Evolutionary conservation across 352 stramenopile species (phyloP).

Genomic region (Globisporangium canariense): DNA sequence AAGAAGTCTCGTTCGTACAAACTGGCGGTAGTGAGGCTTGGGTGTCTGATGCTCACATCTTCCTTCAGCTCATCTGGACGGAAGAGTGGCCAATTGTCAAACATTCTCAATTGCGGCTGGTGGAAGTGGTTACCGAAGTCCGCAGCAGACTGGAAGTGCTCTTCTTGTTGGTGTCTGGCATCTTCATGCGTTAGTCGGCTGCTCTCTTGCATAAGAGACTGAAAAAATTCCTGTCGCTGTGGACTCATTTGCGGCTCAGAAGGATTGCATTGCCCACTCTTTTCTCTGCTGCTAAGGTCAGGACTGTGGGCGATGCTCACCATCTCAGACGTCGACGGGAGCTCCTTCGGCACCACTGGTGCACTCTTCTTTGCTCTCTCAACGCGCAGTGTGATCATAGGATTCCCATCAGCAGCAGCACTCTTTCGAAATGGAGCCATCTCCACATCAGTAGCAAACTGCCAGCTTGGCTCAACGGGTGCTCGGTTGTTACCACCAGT

Average conservation of each 20-base stretch:
- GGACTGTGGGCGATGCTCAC: conserved; percentile 21
- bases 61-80: background rate
- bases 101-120: background rate
- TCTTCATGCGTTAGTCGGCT: background rate
- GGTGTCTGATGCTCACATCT: background rate
- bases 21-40: background rate
- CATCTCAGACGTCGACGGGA: conserved; percentile 47
- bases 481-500: background rate
- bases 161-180: background rate
- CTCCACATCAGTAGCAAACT: no score
- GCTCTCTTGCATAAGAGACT: background rate
- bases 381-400: conserved; percentile 9
- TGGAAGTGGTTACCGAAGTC: background rate
- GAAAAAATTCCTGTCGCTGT: background rate
- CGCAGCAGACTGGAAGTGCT: background rate
- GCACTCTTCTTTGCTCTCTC: conserved; percentile 1
- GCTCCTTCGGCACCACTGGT: conserved; percentile 14
- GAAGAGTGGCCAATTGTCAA: background rate
- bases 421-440: background rate
- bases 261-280: background rate
- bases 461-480: background rate
- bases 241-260: background rate
- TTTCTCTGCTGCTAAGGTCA: background rate
- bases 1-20: background rate
- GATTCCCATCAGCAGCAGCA: background rate